Evolutionary conservation across 306 rosid genomes (phyloP), one percentile per base, ranked within the genome.

Genomic region (Prosopis cineraria): DNA sequence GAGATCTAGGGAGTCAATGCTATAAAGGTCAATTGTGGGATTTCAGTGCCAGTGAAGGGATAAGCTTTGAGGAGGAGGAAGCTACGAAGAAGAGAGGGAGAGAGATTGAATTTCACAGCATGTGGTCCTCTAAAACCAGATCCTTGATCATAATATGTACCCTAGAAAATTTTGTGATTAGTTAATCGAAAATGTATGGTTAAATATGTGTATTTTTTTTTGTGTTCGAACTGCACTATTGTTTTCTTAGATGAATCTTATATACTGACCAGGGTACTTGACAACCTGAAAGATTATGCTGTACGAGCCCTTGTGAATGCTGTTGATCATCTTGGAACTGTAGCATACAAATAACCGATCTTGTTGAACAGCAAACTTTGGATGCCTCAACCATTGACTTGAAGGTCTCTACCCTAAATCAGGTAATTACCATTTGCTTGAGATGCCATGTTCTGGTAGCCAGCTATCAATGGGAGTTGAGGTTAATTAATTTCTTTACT

Each of bases 261-360:
- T 65, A 53, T 78, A 55, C 83, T 68, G 33, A 62, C 53, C 78
- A 95, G 98, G 98, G 97, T 92, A 20, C 87, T 95, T 76, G 98
- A 95, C 69, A 95, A 95, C 86, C 87, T 95, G 86, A 95, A 95
- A 81, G 98, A 91, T 87, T 95, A 92, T 85, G 93, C 95, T 77
- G 93, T 90, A 27, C 90, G 91, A 70, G 97, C 98, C 78, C 95
- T 94, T 72, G 97, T 94, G 41, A 94, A 94, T 76, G 99, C 98
- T 62, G 98, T 95, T 76, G 99, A 95, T 86, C 98, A 95, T 90
- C 97, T 95, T 74, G 99, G 99, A 81, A 95, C 99, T 9, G 98
- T 95, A 4, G 99, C 98, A 70, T 95, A 84, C 96, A 95, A 95
- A 83, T 95, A 76, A 91, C 93, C 14, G 97, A 95, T 78, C 93